Base-by-base conservation (phyloP, 2,329 filamentous ascomycete genomes). In the Raffaelea ambrosiae region DNA sequence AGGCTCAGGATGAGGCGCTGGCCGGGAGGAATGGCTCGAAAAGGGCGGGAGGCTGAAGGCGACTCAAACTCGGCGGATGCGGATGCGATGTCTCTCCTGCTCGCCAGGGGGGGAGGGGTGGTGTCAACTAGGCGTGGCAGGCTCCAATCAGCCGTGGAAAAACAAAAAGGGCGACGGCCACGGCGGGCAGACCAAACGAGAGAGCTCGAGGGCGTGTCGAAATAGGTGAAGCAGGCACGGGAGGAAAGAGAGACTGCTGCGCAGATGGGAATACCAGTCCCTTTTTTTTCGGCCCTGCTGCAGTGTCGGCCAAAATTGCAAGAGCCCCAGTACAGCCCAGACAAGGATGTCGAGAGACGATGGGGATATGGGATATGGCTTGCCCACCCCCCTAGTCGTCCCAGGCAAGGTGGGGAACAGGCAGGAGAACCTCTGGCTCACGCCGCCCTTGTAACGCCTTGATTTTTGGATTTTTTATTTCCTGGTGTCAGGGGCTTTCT, bases 121-220 rank as follows among this genome's bases (percentile, higher is more conserved):
- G 35, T 38, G 18, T 16, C 18, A 38, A n/a, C 35, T 16, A 16
- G 35, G 14, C 14, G 35, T 38, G 35, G 35, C 35, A 7, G 41
- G 26, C 23, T 23, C n/a, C 44, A 46, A 46, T 46, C 44, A 46
- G 36, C 44, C 44, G 36, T 21, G 44, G 38, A 39, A 46, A 39
- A 35, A 22, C 23, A 22, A 29, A 38, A 38, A 10, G 35, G 8
- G 35, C 13, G 18, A 19, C 35, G 16, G 35, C 35, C 35, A 38
- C 35, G 14, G 16, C 35, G 35, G n/a, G n/a, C n/a, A 38, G 18
- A n/a, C 35, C 35, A 38, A n/a, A 29, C 26, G 26, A 29, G 26
- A 7, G 26, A 29, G 26, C 26, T 7, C 13, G 26, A n/a, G n/a
- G n/a, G 7, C 26, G 26, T 7, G 26, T 29, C 7, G 26, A 29